Conservation (phyloP, 176 grass and related monocot species). For the Eragrostis curvula region DNA sequence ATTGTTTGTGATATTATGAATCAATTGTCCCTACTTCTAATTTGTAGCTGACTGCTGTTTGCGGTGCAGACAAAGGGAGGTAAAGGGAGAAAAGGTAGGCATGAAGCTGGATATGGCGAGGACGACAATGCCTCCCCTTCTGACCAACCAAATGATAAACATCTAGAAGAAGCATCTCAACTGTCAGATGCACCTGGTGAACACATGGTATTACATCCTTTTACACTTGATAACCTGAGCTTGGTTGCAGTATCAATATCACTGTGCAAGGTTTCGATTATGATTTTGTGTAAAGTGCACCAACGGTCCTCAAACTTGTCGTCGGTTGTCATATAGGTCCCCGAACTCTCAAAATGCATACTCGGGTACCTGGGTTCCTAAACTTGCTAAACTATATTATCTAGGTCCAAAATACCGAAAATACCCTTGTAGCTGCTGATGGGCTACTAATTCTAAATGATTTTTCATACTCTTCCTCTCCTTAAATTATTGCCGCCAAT, state of each 20-base stretch:
- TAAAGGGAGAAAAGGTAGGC: conserved; percentile 63
- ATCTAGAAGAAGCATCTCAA: conserved; percentile 59
- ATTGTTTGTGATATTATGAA: conserved; percentile 10
- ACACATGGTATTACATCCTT: conserved; percentile 42
- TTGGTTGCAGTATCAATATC: neutral
- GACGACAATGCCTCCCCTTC: conserved; percentile 87
- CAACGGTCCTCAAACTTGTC: too few relatives aligned
- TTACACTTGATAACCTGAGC: neutral
- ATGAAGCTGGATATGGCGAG: conserved; percentile 68
- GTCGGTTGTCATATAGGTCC: too few relatives aligned
- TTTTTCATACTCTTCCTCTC: too few relatives aligned
- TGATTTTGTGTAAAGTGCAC: neutral
- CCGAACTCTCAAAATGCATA: too few relatives aligned
- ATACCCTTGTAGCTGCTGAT: too few relatives aligned
- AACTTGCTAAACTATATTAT: too few relatives aligned
- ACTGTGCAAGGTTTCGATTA: neutral
- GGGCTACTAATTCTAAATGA: too few relatives aligned
- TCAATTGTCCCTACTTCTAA: conserved; percentile 22
- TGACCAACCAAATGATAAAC: conserved; percentile 77
- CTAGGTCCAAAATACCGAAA: too few relatives aligned
- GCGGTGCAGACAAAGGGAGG: conserved; percentile 72
- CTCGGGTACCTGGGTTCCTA: too few relatives aligned
- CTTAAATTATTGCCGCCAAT: too few relatives aligned
- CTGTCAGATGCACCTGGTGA: conserved; percentile 63
- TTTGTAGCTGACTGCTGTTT: neutral